Evolutionary conservation across 495 filamentous ascomycete genomes (phyloP), one percentile per base, ranked within the genome.

Genomic region (Neurospora sp.): DNA sequence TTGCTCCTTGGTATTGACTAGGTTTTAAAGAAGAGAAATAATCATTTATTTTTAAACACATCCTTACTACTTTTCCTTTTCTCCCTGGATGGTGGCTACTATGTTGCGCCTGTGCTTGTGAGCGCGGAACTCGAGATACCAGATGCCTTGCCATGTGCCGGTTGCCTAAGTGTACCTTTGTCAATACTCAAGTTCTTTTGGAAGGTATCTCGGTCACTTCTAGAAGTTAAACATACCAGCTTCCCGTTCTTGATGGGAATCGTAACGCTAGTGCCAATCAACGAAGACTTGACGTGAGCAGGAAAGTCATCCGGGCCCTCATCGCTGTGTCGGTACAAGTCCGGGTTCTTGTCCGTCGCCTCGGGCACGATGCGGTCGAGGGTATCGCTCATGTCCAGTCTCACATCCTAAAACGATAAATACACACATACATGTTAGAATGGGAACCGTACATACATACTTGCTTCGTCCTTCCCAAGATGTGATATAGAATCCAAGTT

Each of bases 81-180:
- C 92, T 4, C 96, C 96, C 82, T 98, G 93, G 68, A 99, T 94
- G 8, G 96, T 99, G 68, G 96, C 96, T 41, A 99, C 90, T 35
- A 99, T 87, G 78, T 87, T 92, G 74, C 96, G 85, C 45, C 86
- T 84, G 82, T 98, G 94, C 74, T 87, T 92, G 70, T 83, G 83
- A 3, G 87, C 87, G 72, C 96, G 84, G 80, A 99, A 99, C 82
- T 99, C 96, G 75, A 98, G 80, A 79, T 95, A 94, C 94, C 94
- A 99, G 71, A 98, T 93, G 0, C 96, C 94, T 81, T 92, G 90
- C 91, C 89, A 90, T 12, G 86, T 89, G 10, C 87, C 86, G 8
- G 83, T 87, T 1, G 79, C 80, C 83, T 81, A 75, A 20, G 8
- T 35, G 22, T 1, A 35, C 44, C 40, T 68, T 8, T 17, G n/a